phyloP scores from a whole-genome alignment of 2,329 filamentous ascomycete species.

The Pyrenophora tritici-repentis region DNA sequence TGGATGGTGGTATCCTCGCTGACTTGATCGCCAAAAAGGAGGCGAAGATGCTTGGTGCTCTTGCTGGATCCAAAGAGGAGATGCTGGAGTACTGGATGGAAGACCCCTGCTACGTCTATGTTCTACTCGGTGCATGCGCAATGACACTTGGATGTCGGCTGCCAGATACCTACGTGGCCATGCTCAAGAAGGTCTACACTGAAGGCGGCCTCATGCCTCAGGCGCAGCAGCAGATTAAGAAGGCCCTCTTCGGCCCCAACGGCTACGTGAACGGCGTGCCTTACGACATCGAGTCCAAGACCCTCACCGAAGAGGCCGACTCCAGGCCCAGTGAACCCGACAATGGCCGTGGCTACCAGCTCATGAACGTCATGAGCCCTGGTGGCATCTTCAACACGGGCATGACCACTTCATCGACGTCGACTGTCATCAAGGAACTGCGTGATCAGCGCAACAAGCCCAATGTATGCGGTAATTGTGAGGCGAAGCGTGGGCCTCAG shows the following conservation, averaged over 20 bases:
- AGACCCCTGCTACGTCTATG: constrained; percentile 24
- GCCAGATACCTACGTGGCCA: constrained; percentile 9
- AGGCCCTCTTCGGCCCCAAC: constrained; percentile 25
- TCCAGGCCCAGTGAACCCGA: background rate
- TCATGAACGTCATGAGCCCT: constrained; percentile 21
- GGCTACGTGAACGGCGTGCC: constrained; percentile 20
- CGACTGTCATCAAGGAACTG: constrained; percentile 25
- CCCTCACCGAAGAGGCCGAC: constrained; percentile 15
- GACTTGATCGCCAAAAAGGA: constrained; percentile 18
- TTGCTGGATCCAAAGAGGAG: constrained; percentile 5
- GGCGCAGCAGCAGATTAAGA: constrained; percentile 23
- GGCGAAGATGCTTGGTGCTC: constrained; percentile 14
- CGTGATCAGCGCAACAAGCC: constrained; percentile 20
- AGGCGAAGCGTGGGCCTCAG: background rate
- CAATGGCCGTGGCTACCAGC: background rate
- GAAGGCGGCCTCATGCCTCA: constrained; percentile 21
- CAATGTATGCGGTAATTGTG: constrained; percentile 21
- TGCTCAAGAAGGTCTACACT: constrained; percentile 27
- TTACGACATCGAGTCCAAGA: constrained; percentile 28
- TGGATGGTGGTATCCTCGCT: constrained; percentile 22
- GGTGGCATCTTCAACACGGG: constrained; percentile 21
- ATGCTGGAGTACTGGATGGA: constrained; percentile 2
- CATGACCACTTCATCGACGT: constrained; percentile 16
- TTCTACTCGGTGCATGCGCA: constrained; percentile 26
- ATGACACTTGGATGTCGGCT: constrained; percentile 26